phyloP scores from a whole-genome alignment of 1,139 yeast genomes.

The Yamadazyma taylorii region DNA sequence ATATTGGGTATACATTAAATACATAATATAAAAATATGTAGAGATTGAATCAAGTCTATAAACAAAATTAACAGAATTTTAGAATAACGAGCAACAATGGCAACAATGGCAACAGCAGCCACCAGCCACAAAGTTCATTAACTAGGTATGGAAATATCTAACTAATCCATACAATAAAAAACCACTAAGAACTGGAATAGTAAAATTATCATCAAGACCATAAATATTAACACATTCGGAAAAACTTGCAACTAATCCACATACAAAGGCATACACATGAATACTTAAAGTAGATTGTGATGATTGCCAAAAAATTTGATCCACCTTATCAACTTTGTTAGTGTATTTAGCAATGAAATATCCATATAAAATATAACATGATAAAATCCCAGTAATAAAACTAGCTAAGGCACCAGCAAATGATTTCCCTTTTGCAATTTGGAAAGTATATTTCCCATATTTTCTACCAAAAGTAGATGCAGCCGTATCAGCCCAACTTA shows the following conservation, averaged over 20 bases:
- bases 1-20: constrained; percentile 1
- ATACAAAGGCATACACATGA: constrained; percentile 52
- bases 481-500: constrained; percentile 97
- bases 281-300: constrained; percentile 58
- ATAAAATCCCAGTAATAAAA: constrained; percentile 64
- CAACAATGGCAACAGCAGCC: constrained; percentile 4
- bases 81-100: too few species aligned
- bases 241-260: constrained; percentile 80
- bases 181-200: constrained; percentile 86
- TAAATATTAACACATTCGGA: constrained; percentile 79
- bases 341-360: constrained; percentile 61
- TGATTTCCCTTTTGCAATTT: constrained; percentile 69
- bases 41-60: constrained; percentile 1
- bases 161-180: constrained; percentile 54
- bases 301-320: constrained; percentile 63
- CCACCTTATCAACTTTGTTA: constrained; percentile 48
- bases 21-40: background rate
- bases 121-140: constrained; percentile 3
- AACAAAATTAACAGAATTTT: too few species aligned
- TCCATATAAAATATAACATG: constrained; percentile 70
- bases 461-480: constrained; percentile 91
- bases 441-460: constrained; percentile 82
- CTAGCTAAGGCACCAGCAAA: constrained; percentile 91
- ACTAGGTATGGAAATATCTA: constrained; percentile 17
- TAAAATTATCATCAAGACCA: constrained; percentile 85